Evolutionary conservation across 257 asterid genomes (phyloP), one percentile per base, ranked within the genome.

Genomic region (Eustoma russellianum): DNA sequence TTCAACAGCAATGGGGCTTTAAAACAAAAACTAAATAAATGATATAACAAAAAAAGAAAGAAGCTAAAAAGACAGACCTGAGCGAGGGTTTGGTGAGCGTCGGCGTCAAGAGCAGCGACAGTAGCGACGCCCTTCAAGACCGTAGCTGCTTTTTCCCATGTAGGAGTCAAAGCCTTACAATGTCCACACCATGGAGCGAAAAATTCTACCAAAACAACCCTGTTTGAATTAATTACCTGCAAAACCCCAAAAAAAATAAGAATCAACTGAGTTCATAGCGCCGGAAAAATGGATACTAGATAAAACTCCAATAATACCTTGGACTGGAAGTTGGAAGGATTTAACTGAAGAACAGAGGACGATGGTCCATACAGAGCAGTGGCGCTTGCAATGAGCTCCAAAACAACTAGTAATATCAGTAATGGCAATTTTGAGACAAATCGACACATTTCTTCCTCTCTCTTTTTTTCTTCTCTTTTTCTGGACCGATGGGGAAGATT

Each of bases 141-240:
- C 48, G 61, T 63, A 49, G 98, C 98, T 12, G 89, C 86, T 77
- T 85, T 91, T 77, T 91, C 98, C 95, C 96, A 91, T 3, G 71
- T 62, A 6, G 95, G 97, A 11, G 98, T 88, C 59, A 91, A 67
- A 7, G 97, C 88, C 69, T 91, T 53, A 65, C 97, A 91, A 70
- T 91, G 98, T 30, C 98, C 98, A 65, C 98, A 91, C 97, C 97
- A 87, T 30, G 98, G 97, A 0, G 98, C 98, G 17, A 73, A 92
- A 65, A 92, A 88, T 75, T 92, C 98, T 46, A 92, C 98, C 2
- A 88, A 66, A 48, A 88, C 97, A 59, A 92, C 78, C 30, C 97
- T 76, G 60, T 92, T 85, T 7, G 95, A 77, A 74, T 85, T 80
- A 57, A 85, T 67, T n/a, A 88, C 98, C 98, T 91, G 82, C 75